Conservation (phyloP, 305 asterid genomes). For the Caryopteris hybrid region DNA sequence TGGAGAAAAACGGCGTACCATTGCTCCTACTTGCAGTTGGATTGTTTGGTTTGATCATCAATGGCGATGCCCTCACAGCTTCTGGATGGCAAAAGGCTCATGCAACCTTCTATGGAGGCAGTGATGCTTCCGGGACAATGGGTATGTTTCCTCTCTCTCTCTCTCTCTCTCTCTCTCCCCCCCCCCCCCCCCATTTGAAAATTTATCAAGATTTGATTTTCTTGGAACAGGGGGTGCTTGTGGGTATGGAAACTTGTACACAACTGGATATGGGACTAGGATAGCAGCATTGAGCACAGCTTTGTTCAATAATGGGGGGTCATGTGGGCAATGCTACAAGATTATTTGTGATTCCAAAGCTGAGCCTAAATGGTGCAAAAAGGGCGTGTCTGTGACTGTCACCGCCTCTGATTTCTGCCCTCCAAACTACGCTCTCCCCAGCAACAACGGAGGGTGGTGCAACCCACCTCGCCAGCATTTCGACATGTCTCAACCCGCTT, state of each 20-base stretch:
- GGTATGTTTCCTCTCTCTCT: slow-evolving; percentile 28
- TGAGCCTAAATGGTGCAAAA: slow-evolving; percentile 41
- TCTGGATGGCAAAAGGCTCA: slow-evolving; percentile 64
- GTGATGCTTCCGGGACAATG: slow-evolving; percentile 95
- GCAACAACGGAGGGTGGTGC: slow-evolving; percentile 75
- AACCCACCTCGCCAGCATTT: slow-evolving; percentile 74
- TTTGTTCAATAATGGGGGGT: slow-evolving; percentile 49
- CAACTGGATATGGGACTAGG: slow-evolving; percentile 48
- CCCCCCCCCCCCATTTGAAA: too few species aligned
- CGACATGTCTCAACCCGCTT: slow-evolving; percentile 73
- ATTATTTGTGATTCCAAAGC: slow-evolving; percentile 44
- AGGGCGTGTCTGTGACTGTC: slow-evolving; percentile 44
- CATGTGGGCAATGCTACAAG: slow-evolving; percentile 63
- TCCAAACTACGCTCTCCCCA: slow-evolving; percentile 52
- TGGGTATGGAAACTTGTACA: slow-evolving; percentile 57
- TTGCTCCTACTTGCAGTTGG: slow-evolving; percentile 5
- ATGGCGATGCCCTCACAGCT: slow-evolving; percentile 50
- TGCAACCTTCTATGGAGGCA: slow-evolving; percentile 91
- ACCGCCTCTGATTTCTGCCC: slow-evolving; percentile 75
- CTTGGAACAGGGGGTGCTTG: slow-evolving; percentile 51
- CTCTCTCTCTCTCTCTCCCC: too few species aligned
- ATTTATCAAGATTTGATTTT: not conserved
- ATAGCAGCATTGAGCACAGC: slow-evolving; percentile 71
- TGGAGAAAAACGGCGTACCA: slow-evolving; percentile 25
- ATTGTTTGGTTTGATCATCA: slow-evolving; percentile 26